Evolutionary conservation across 306 rosid genomes (phyloP), one percentile per base, ranked within the genome.

Genomic region (Acmispon strigosus): DNA sequence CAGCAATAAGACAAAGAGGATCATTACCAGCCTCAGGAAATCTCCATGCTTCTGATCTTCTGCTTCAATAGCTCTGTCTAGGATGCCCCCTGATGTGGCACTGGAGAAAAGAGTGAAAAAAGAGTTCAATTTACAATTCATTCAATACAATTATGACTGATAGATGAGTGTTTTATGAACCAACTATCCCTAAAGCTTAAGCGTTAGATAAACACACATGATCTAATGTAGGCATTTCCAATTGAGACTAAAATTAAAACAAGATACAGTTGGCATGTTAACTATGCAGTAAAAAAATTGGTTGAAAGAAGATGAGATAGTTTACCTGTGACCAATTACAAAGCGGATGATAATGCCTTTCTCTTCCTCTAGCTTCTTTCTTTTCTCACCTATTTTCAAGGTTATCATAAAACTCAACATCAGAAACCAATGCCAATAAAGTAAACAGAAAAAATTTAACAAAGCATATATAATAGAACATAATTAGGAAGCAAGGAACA

Each of bases 1-100:
- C 20, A 19, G 15, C 18, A 73, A 69, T 10, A 54, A 67, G 45
- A 52, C 12, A 56, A 59, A 74, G 7, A 51, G 68, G 39, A 70
- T 27, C 11, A 62, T 72, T 87, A 95, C 99, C 97, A 95, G 90
- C 69, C 95, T 91, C 74, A 95, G 76, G 49, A 95, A 58, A 75
- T 91, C 99, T 66, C 99, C 99, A 73, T 95, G 96, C 79, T 89
- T 95, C 68, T 10, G 79, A 89, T 85, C 96, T 88, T 95, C 97
- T 74, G 97, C 99, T 84, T 89, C 97, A 77, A 95, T 79, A 24
- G 99, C 96, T 86, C 99, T 85, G 78, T 95, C 99, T 43, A 91
- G 83, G 74, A 95, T 95, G 58, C 99, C 97, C 49, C 99, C 99
- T 2, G 96, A 80, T 29, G 97, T 86, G 63, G 99, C 96, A 85